These are phyloP conservation scores for Globisporangium echinulatum DNA, from an alignment of 352 stramenopile species.

Conservation along the genomic window DNA sequence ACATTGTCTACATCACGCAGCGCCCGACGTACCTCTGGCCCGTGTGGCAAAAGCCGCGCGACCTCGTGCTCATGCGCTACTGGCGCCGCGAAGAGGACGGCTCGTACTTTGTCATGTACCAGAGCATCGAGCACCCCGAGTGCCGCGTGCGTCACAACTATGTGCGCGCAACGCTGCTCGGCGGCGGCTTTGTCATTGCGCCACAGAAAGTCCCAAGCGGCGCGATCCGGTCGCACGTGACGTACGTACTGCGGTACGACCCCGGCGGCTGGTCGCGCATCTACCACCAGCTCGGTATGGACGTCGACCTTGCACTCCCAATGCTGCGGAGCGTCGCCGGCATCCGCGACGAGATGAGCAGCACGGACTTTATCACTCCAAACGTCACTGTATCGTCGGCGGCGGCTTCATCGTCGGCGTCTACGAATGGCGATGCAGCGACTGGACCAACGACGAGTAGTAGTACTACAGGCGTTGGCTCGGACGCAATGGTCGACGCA, in stretches of 20 bases:
- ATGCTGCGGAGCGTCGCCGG: constrained; percentile 82
- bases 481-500: constrained; percentile 44
- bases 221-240: constrained; percentile 74
- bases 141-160: constrained; percentile 84
- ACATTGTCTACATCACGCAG: constrained; percentile 85
- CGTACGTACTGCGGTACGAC: constrained; percentile 80
- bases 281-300: constrained; percentile 87
- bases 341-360: constrained; percentile 83
- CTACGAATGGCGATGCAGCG: too few relatives aligned
- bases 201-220: constrained; percentile 75
- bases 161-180: constrained; percentile 71
- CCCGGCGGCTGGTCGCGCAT: constrained; percentile 72
- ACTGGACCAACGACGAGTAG: background rate
- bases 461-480: background rate
- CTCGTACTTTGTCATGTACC: constrained; percentile 89
- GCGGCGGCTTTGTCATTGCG: constrained; percentile 81
- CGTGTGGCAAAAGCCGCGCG: constrained; percentile 79
- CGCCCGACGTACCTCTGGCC: constrained; percentile 82
- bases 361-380: constrained; percentile 78
- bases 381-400: constrained; percentile 60
- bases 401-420: background rate
- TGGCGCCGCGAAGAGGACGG: constrained; percentile 85
- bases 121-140: constrained; percentile 82
- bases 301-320: constrained; percentile 79
- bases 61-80: constrained; percentile 85